Evolutionary conservation across 164 flowering plant species (phyloP), one percentile per base, ranked within the genome.

Genomic region (Nymphaea colorata): DNA sequence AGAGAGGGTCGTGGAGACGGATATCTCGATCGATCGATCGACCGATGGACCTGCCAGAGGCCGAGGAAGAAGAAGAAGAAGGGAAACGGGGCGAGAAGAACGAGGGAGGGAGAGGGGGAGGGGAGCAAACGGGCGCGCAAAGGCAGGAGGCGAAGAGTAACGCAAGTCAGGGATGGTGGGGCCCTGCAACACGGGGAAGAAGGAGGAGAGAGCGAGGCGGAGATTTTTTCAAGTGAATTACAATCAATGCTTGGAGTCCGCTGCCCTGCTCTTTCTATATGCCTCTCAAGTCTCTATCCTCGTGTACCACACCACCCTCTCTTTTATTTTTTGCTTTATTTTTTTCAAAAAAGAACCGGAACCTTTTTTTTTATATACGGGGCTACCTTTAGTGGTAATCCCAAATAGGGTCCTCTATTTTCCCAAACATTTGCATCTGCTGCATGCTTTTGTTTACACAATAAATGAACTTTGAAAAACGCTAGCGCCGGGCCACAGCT

Each of bases 61-160:
- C 55, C 11, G 7, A 47, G 55, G 12, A 47, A 3, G 41, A n/a
- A 4, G n/a, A n/a, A 61, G 64, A 61, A 7, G 8, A 2, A n/a
- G 3, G 16, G 64, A 61, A n/a, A 5, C 7, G 41, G n/a, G 41
- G 64, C 41, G 42, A 6, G 42, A 41, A 61, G 64, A 61, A 16
- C 10, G 59, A 55, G 59, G 16, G 64, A 61, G 41, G n/a, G 64
- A 61, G 64, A 61, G 64, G 5, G 64, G 64, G 42, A 17, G n/a
- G 64, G 8, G 18, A 61, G 64, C 6, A 61, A 36, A 61, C 36
- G 41, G 64, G 41, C 4, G 42, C 7, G 64, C 25, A 8, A 17
- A 17, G n/a, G 42, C 41, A 61, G 64, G 42, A 61, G 5, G 63
- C 2, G 63, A 16, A 61, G 63, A 16, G 63, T 8, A 55, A 16